Evolutionary conservation across 2,329 filamentous ascomycete genomes (phyloP), one percentile per base, ranked within the genome.

Genomic region (Ascochyta pisi): DNA sequence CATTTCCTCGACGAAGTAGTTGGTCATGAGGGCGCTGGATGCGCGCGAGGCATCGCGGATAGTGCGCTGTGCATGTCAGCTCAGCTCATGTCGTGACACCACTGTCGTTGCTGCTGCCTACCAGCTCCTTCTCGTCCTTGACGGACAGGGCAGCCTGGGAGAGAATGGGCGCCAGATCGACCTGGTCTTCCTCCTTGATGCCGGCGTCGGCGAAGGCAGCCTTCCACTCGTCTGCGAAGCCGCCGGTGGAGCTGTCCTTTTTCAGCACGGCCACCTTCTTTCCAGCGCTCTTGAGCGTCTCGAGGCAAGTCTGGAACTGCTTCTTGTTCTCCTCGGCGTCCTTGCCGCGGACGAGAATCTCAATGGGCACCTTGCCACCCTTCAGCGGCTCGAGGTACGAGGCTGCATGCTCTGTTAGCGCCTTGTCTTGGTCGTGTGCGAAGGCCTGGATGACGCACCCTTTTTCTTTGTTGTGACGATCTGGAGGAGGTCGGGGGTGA

Each of bases 1-100:
- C 93, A 99, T 98, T 75, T 97, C 93, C 73, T 99, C 95, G 63
- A 99, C 88, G 75, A 98, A 98, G 77, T 95, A 99, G 57, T 94
- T 92, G 46, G 92, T 92, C 88, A 98, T 96, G 57, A 98, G 82
- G 55, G 92, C 93, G 63, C 96, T 94, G 66, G 93, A 97, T 42
- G 95, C 94, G 73, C 95, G 90, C 51, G 95, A 95, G 4, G 94
- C 92, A 65, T 94, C 96, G 71, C 96, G 89, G 84, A 99, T 97
- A 10, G 91, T 89, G 64, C 94, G 91, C 84, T 87, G 42, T 5
- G 3, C 8, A 19, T 12, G 43, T 56, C 16, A 56, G 53, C 47
- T 22, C 3, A 15, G n/a, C 6, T 39, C 12, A 2, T 4, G 16
- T 7, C 10, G 8, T 3, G 5, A 9, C 0, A 1, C 4, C 23